phyloP scores from a whole-genome alignment of 2,329 filamentous ascomycete genomes.

The Penicillium sclerotiorum region DNA sequence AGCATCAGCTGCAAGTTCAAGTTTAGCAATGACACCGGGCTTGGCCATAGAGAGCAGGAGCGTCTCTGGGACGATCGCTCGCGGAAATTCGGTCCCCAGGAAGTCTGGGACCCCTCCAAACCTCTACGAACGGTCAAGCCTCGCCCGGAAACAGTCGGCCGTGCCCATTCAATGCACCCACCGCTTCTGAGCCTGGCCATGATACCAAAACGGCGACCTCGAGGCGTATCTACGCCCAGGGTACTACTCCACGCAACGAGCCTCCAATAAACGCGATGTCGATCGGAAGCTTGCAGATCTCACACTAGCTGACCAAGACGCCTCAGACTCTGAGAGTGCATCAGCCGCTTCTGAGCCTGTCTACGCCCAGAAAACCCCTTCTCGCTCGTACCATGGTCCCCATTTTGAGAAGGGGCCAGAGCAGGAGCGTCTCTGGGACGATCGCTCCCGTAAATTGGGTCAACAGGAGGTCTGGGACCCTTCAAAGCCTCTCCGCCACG shows the following conservation, averaged over 20 bases:
- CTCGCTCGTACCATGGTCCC: not conserved
- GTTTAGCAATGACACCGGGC: no score
- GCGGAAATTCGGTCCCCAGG: not conserved
- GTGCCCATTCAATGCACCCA: not conserved
- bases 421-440: not conserved
- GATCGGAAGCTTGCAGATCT: no score
- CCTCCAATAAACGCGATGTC: no score
- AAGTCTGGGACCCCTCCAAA: not conserved
- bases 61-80: not conserved
- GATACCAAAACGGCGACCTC: no score
- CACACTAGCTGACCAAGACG: not conserved
- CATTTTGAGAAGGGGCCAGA: not conserved
- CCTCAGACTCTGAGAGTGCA: not conserved
- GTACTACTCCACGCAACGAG: no score
- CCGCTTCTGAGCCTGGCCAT: no score
- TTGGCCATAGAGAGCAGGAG: not conserved
- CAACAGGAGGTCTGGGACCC: not conserved
- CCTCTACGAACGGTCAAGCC: not conserved
- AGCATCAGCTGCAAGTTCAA: no score
- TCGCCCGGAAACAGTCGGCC: not conserved
- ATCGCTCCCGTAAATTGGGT: not conserved
- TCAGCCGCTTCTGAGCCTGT: not conserved
- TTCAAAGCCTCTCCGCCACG: not conserved
- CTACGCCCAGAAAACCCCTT: not conserved
- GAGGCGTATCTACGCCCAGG: no score